Conservation (phyloP, 371 early-diverging fungal species). For the Mucor ambiguus region DNA sequence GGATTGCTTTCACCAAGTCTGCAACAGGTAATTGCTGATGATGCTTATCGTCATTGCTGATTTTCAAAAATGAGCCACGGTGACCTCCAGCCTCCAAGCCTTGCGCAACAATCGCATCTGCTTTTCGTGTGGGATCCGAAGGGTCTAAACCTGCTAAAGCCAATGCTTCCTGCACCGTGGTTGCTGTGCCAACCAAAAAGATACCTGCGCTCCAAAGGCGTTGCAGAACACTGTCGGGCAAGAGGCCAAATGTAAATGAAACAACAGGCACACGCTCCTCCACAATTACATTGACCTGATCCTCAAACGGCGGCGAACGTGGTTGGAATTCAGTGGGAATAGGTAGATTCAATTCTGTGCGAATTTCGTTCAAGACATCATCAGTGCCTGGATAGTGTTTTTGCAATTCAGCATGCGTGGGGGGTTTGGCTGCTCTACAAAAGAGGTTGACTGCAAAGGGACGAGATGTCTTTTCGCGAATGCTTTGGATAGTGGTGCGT, state of each 20-base stretch:
- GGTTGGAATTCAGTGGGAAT: slow-evolving; percentile 29
- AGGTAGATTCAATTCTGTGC: slow-evolving; percentile 29
- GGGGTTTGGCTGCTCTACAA: slow-evolving; percentile 22
- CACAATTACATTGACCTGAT: slow-evolving; percentile 40
- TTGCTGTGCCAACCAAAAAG: slow-evolving; percentile 50
- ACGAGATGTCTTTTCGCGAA: slow-evolving; percentile 29
- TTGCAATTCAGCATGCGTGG: slow-evolving; percentile 32
- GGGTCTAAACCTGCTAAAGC: slow-evolving; percentile 30
- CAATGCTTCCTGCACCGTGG: slow-evolving; percentile 41
- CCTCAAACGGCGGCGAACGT: slow-evolving; percentile 43
- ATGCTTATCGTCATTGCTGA: background rate
- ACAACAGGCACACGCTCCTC: slow-evolving; percentile 46
- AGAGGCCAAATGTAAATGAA: slow-evolving; percentile 48
- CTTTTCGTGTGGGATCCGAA: slow-evolving; percentile 26
- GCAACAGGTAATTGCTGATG: slow-evolving; percentile 23
- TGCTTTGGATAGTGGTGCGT: slow-evolving; percentile 38
- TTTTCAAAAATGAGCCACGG: slow-evolving; percentile 36
- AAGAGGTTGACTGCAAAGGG: slow-evolving; percentile 53
- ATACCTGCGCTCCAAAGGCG: slow-evolving; percentile 34
- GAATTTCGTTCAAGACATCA: slow-evolving; percentile 28
- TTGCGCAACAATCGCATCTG: slow-evolving; percentile 47
- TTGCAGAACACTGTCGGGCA: slow-evolving; percentile 30
- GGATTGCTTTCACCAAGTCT: slow-evolving; percentile 23
- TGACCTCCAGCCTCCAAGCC: slow-evolving; percentile 52
- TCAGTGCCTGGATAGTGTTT: slow-evolving; percentile 29